Evolutionary conservation across 2,329 filamentous ascomycete species (phyloP).

Genomic region (Hymenoscyphus occultus): DNA sequence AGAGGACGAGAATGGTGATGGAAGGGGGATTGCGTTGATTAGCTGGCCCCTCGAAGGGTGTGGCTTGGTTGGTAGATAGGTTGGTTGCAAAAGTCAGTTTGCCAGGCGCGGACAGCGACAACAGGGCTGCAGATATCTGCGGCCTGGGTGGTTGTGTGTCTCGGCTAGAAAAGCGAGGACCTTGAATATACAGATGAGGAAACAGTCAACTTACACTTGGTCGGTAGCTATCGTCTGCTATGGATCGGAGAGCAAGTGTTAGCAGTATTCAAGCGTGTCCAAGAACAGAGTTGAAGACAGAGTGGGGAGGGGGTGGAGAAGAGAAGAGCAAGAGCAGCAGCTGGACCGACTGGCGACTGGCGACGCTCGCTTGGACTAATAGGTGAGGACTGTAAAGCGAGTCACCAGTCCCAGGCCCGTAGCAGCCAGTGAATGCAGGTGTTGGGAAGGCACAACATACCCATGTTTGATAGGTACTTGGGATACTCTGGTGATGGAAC

Average conservation of each 20-base stretch:
- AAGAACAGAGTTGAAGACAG: slow-evolving; percentile 6
- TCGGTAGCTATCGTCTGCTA: slow-evolving; percentile 20
- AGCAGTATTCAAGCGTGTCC: slow-evolving; percentile 6
- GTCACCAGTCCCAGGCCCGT: background rate
- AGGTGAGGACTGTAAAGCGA: background rate
- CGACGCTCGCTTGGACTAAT: background rate
- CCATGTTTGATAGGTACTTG: slow-evolving; percentile 18
- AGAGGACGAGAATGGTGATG: background rate
- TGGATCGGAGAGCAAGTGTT: slow-evolving; percentile 4
- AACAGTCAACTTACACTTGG: slow-evolving; percentile 15
- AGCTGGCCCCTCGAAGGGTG: slow-evolving; percentile 20
- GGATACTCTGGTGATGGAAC: slow-evolving; percentile 17
- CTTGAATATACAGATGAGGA: background rate
- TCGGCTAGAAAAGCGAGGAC: background rate
- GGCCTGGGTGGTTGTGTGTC: background rate
- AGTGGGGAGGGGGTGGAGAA: slow-evolving; percentile 10
- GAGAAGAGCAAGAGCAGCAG: slow-evolving; percentile 4
- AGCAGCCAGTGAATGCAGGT: slow-evolving; percentile 14
- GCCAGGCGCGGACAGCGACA: slow-evolving; percentile 7
- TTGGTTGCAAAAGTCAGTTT: slow-evolving; percentile 8
- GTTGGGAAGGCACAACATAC: slow-evolving; percentile 16
- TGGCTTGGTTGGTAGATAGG: slow-evolving; percentile 16
- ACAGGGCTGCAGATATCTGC: slow-evolving; percentile 14
- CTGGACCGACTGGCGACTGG: background rate
- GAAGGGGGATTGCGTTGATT: slow-evolving; percentile 10